Evolutionary conservation across 1,139 yeast species (phyloP), one percentile per base, ranked within the genome.

Genomic region (Blastobotrys ciferrii): DNA sequence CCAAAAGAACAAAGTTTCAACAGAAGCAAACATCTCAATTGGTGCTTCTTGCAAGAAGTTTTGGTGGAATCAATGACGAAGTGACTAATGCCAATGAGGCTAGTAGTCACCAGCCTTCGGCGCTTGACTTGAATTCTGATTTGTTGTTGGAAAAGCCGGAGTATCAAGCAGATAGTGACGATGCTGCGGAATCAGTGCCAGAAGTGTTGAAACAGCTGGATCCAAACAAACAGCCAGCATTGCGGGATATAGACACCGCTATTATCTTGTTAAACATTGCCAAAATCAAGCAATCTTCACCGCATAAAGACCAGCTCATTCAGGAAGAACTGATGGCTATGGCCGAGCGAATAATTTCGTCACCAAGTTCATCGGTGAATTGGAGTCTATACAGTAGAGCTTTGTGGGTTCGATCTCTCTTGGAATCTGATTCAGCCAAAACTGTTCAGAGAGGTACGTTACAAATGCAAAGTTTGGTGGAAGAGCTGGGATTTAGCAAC

Each of bases 371-470:
- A 1, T 60, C 71, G 1, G 76, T 78, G 25, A 85, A 87, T 65
- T 89, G 97, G 95, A 70, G 87, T 1, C 66, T 92, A 2, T 88
- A 83, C 61, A 80, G 94, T 2, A 75, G 94, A 56, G 88, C 96
- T 0, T 72, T 94, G 47, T 91, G 98, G 96, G 87, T 85, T 60
- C 77, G 98, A 63, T 87, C 96, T 11, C 59, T 87, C 14, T 72
- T 91, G 39, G 98, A 94, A 65, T 80, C 96, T 0, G 75, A 75
- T 41, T 84, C 82, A 55, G 82, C 95, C 2, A 82, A 87, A 62
- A 91, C 98, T 0, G 83, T 91, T 18, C 98, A 94, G 68, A 78
- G 98, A 66, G 98, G 98, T 47, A 82, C 91, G 12, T 73, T 92
- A 47, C 98, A 94, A 68, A 83, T 94, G 84, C 94, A 92, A 46